Base-by-base conservation (phyloP, 164 flowering plant genomes). In the Saururus chinensis region DNA sequence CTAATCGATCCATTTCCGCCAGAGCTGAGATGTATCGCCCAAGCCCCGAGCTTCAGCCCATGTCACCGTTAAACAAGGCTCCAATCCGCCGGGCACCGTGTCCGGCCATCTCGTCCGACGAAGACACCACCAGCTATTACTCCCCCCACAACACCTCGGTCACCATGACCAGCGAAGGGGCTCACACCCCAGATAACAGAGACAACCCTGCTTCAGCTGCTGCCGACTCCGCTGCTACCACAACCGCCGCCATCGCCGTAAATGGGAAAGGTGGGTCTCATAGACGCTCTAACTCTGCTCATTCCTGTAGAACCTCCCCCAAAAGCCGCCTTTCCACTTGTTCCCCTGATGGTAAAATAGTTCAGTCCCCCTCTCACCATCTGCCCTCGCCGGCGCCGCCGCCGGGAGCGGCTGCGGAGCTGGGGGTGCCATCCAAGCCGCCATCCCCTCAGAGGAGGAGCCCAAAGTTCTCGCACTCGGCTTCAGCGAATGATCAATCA, bases 31-130 rank as follows among this genome's bases (percentile, higher is more conserved):
- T 85, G 67, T 80, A 88, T 60, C 74, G 89, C 51, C 97, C 96
- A 0, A 91, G 99, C 60, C 99, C 99, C 5, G 99, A 93, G 35
- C 79, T 92, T 74, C 98, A 89, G 64, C 98, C 96, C 11, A 70
- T 92, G 66, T 93, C 98, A 12, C 96, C 93, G 0, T 60, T 92
- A 66, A 65, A 61, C 0, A 79, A 73, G 66, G 78, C 76, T 1
- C 49, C 14, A 13, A 73, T 77, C 12, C 68, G 63, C 35, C 35
- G 48, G 60, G 51, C 64, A 73, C 82, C 22, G 68, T 81, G 78
- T 22, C 64, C 81, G 0, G 68, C 67, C 30, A 65, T 77, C 20
- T 85, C 85, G 1, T 79, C 86, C 4, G 97, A 93, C 41, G 96
- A 88, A 53, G 92, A 80, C 21, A 77, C 53, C 14, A 13, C 86